A percentile compares a stretch with the other conserved stretches of the same genome.
These are phyloP conservation scores for Chimonanthus salicifolius DNA, from an alignment of 164 flowering plant genomes.

Conservation along the genomic window DNA sequence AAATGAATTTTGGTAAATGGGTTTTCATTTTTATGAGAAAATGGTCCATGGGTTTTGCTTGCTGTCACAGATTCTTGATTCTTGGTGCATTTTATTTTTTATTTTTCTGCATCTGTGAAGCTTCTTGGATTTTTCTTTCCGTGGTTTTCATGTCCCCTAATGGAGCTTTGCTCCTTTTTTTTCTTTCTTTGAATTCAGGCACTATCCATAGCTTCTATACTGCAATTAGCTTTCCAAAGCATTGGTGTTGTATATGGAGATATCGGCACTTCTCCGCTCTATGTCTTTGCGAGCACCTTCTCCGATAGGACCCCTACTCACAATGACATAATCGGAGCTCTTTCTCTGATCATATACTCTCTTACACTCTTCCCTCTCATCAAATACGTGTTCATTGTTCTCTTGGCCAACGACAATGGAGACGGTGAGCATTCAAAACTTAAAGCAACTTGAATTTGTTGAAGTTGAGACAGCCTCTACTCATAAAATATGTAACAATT, in stretches of 20 bases:
- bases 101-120: not conserved
- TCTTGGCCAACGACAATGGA: conserved; percentile 29
- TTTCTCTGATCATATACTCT: conserved; percentile 29
- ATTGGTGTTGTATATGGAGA: conserved; percentile 35
- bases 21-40: not conserved
- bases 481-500: not conserved
- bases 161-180: not conserved
- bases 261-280: conserved; percentile 32
- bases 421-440: conserved; percentile 17
- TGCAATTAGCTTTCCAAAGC: conserved; percentile 28
- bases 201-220: conserved; percentile 3
- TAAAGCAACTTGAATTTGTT: not conserved
- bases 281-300: conserved; percentile 29
- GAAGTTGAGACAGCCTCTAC: not conserved
- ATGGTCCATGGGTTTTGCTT: not conserved
- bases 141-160: not conserved
- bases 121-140: too few species aligned
- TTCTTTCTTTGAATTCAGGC: conserved; percentile 6
- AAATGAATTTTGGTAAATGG: not conserved
- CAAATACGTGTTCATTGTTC: conserved; percentile 31
- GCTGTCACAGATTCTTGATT: not conserved
- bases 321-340: conserved; percentile 23
- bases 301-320: conserved; percentile 9
- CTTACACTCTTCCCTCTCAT: conserved; percentile 26
- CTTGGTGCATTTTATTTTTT: too few species aligned